Conservation (phyloP, 1,284 basidiomycete genomes). For the Puccinia polysora region DNA sequence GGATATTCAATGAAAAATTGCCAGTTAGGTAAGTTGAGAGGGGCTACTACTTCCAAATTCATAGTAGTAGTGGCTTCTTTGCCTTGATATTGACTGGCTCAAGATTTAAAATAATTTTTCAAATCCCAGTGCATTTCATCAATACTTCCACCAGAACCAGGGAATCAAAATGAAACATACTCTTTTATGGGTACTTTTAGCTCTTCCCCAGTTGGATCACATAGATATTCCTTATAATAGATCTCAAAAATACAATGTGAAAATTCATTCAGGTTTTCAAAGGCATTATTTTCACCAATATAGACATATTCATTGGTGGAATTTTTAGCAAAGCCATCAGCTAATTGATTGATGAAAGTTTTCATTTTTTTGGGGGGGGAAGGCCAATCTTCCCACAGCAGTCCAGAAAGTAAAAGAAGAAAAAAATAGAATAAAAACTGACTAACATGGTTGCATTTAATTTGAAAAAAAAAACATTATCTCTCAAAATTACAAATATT, state of each 20-base stretch:
- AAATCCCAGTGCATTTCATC: conserved; percentile 1
- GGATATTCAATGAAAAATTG: background rate
- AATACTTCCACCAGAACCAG: background rate
- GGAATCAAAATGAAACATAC: background rate
- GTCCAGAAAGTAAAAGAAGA: background rate
- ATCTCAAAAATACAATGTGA: background rate
- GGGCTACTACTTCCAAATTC: background rate
- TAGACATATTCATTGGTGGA: background rate
- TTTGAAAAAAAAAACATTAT: too few relatives aligned
- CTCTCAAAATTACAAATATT: background rate
- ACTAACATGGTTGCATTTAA: too few relatives aligned
- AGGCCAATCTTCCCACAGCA: background rate
- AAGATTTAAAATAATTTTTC: background rate
- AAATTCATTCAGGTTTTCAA: background rate
- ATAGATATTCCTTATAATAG: background rate
- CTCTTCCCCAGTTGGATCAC: background rate
- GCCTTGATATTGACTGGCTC: conserved; percentile 2
- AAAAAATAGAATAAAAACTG: background rate
- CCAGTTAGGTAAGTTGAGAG: background rate
- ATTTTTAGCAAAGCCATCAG: background rate
- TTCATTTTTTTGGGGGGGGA: background rate
- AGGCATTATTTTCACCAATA: background rate
- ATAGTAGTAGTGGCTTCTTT: background rate
- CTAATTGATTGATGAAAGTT: background rate
- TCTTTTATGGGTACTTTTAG: background rate